Evolutionary conservation across 192 early-diverging fungal genomes (phyloP).

Genomic region (Backusella tarrabulga): DNA sequence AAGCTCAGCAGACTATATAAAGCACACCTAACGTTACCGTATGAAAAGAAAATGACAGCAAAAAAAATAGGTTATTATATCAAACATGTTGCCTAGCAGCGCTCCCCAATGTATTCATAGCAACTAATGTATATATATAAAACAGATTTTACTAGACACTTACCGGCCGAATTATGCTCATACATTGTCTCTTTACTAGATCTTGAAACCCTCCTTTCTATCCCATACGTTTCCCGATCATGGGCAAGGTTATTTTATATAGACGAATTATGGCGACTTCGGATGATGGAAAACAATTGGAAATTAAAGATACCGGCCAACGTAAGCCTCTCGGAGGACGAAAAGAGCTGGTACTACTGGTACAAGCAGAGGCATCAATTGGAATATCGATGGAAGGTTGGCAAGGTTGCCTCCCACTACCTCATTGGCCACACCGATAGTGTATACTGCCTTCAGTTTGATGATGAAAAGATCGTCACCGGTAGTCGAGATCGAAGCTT

Average conservation of each 20-base stretch:
- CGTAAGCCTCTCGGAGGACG: background rate
- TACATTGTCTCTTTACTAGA: slow-evolving; percentile 18
- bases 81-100: background rate
- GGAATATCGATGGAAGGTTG: slow-evolving; percentile 60
- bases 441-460: slow-evolving; percentile 93
- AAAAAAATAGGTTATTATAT: background rate
- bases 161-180: slow-evolving; percentile 13
- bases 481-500: slow-evolving; percentile 79
- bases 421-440: slow-evolving; percentile 80
- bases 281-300: slow-evolving; percentile 5
- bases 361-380: slow-evolving; percentile 69
- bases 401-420: slow-evolving; percentile 44
- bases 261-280: slow-evolving; percentile 13
- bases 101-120: too few species aligned
- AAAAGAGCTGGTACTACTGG: slow-evolving; percentile 61
- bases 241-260: slow-evolving; percentile 2
- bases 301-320: slow-evolving; percentile 3
- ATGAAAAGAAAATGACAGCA: background rate
- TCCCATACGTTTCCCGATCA: slow-evolving; percentile 5
- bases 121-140: background rate
- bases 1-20: background rate
- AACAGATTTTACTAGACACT: slow-evolving; percentile 11
- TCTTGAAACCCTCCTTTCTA: background rate
- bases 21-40: background rate
- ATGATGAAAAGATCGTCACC: slow-evolving; percentile 74